Evolutionary conservation across 2,329 filamentous ascomycete genomes (phyloP).

Genomic region (Venturiaceae sp.): DNA sequence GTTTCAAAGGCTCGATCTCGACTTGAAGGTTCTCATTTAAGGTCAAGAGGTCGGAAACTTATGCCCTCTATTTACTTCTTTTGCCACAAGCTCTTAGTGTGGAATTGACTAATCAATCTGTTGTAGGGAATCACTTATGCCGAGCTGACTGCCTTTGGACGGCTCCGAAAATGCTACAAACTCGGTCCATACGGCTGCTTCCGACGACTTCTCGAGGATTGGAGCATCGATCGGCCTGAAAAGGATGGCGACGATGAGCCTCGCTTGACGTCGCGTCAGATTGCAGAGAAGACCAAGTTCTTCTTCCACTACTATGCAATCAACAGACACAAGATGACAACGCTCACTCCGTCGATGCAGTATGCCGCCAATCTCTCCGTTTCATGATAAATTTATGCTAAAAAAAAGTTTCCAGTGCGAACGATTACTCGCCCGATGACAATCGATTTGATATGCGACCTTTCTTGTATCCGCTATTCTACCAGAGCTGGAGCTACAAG

Average conservation of each 20-base stretch:
- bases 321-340: slow-evolving; percentile 48
- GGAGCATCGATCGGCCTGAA: slow-evolving; percentile 18
- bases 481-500: slow-evolving; percentile 24
- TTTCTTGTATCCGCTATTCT: slow-evolving; percentile 41
- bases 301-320: slow-evolving; percentile 46
- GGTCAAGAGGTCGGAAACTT: too few species aligned
- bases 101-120: too few species aligned
- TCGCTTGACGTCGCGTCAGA: slow-evolving; percentile 31
- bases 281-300: neutral
- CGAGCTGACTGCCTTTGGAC: slow-evolving; percentile 43
- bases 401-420: too few species aligned
- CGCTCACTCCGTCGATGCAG: slow-evolving; percentile 12
- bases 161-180: slow-evolving; percentile 44
- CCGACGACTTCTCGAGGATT: slow-evolving; percentile 40
- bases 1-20: too few species aligned
- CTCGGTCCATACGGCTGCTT: slow-evolving; percentile 47
- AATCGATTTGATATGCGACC: slow-evolving; percentile 50
- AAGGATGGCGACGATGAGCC: slow-evolving; percentile 24
- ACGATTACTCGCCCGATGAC: slow-evolving; percentile 44
- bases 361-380: too few species aligned
- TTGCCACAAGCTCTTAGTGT: slow-evolving; percentile 11
- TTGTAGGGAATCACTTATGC: slow-evolving; percentile 44
- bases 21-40: too few species aligned
- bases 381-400: too few species aligned
- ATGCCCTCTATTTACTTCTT: neutral